Base-by-base conservation (phyloP, 1,284 basidiomycete genomes). In the Phenoliferia sp. region DNA sequence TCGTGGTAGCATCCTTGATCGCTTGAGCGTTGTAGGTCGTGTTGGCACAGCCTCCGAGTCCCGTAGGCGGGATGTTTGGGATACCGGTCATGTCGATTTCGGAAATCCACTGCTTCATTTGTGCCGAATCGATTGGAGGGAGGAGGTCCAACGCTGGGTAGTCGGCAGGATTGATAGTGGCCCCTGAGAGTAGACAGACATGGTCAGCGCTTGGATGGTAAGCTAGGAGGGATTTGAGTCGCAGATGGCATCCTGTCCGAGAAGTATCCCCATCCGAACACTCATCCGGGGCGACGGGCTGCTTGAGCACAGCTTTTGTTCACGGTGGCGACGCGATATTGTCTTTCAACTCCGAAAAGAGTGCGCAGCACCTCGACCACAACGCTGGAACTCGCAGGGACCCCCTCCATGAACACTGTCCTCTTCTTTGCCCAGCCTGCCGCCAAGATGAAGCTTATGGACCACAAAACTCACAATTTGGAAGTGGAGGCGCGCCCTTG, bases 121-220 rank as follows among this genome's bases (percentile, higher is more conserved):
- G 67, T 2, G 81, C 69, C n/a, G 85, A 85, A 73, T 79, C 70
- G 59, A 85, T 85, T n/a, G 85, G 83, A 10, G 90, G 88, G 17
- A 86, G 77, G 29, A 82, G 80, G 76, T 93, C 90, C 74, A 88
- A 84, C 1, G 81, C 61, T 0, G 90, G 91, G 86, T 88, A 93
- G 35, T 85, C 69, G 10, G 67, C 64, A 3, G 66, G 64, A 61
- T 65, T 68, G 52, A 73, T 62, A 7, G n/a, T 26, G 28, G 3
- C 12, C 28, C 12, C 59, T 60, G 59, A 12, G 58, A 28, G n/a
- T 5, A 52, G 9, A 22, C n/a, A 52, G 48, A 6, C 5, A 26
- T 5, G 48, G 48, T 52, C 48, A 52, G 48, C 19, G 48, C 48
- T 7, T 19, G 48, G 48, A 22, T 7, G 48, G 7, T 52, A 6